Percentiles rank a stretch among this genome's conserved stretches.
phyloP scores from a whole-genome alignment of 177 flowering plant genomes.

The Vitis hybrid region DNA sequence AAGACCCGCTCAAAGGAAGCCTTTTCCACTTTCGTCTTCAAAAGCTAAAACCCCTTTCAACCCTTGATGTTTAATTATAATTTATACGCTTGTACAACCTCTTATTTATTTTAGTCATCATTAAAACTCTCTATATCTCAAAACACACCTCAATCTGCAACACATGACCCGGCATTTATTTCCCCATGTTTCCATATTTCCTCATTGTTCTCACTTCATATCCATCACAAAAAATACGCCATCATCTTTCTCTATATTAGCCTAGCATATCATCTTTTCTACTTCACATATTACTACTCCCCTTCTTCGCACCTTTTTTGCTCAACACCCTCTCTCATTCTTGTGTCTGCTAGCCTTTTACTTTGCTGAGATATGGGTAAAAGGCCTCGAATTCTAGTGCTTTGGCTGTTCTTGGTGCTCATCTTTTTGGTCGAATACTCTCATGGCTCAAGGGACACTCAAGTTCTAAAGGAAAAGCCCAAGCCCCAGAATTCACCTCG shows the following conservation, averaged over 20 bases:
- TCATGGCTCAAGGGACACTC: slow-evolving; percentile 20
- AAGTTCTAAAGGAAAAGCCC: slow-evolving; percentile 22
- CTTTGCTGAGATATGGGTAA: background rate
- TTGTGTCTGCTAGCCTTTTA: background rate
- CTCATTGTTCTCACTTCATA: slow-evolving; percentile 7
- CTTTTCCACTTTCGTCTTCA: background rate
- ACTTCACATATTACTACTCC: no score
- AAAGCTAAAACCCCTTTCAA: no score
- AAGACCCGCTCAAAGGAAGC: slow-evolving; percentile 8
- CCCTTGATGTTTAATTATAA: no score
- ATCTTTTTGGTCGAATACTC: slow-evolving; percentile 6
- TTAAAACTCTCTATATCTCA: background rate
- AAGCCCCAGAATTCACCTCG: background rate
- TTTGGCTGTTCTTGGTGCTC: slow-evolving; percentile 13
- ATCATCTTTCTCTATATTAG: background rate
- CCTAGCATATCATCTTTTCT: background rate
- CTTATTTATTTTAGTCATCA: no score
- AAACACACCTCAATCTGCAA: background rate
- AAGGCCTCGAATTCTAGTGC: slow-evolving; percentile 4
- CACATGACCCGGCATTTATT: slow-evolving; percentile 28
- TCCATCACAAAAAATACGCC: background rate
- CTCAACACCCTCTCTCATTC: slow-evolving; percentile 2
- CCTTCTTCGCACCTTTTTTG: background rate
- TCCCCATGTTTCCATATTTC: slow-evolving; percentile 25
- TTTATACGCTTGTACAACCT: no score